Evolutionary conservation across 2,329 filamentous ascomycete genomes (phyloP).

Genomic region (Cercospora sp.): DNA sequence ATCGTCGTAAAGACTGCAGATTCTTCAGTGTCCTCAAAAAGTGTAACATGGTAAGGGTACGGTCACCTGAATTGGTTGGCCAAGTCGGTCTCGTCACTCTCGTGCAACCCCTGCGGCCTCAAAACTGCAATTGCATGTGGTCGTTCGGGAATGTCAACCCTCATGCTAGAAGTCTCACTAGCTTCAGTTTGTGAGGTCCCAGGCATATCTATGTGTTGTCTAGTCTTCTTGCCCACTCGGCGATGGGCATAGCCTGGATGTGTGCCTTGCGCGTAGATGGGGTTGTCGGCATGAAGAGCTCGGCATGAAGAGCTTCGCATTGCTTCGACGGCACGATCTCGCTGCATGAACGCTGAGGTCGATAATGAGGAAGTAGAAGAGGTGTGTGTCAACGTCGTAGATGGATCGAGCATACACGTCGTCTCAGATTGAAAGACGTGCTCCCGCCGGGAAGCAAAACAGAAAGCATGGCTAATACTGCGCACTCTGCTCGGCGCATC

Average conservation of each 20-base stretch:
- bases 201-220: not conserved
- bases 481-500: too few relatives aligned
- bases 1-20: not conserved
- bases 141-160: not conserved
- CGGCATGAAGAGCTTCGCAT: too few relatives aligned
- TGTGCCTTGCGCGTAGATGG: not conserved
- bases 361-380: not conserved
- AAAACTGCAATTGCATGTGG: not conserved
- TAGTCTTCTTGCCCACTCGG: not conserved
- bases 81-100: not conserved
- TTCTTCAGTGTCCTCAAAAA: not conserved
- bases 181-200: not conserved
- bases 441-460: too few relatives aligned
- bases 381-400: not conserved
- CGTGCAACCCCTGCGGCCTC: not conserved
- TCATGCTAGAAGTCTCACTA: not conserved
- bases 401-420: not conserved
- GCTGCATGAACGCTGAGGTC: not conserved
- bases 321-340: not conserved
- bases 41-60: not conserved
- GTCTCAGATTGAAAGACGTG: not conserved
- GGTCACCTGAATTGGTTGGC: not conserved
- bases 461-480: too few relatives aligned
- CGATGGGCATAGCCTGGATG: not conserved
- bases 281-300: not conserved